A percentile compares a stretch with the other conserved stretches of the same genome.
Evolutionary conservation across 1,284 basidiomycete genomes (phyloP).

Genomic region (Cerrena zonata): DNA sequence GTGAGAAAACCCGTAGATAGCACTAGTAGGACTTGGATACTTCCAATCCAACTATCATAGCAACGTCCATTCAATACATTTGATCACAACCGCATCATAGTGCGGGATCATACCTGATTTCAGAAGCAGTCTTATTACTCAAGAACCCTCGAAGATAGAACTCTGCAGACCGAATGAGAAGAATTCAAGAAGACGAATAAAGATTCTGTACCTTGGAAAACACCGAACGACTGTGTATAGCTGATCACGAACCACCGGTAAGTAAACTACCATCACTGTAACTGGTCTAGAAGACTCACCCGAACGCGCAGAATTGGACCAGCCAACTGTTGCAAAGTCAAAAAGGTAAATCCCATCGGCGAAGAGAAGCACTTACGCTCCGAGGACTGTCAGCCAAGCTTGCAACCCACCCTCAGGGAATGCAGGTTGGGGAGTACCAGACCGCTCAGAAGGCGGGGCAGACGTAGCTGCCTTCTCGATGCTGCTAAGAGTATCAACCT

Average conservation of each 20-base stretch:
- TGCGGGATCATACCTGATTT: conserved; percentile 34
- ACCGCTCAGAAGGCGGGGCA: not conserved
- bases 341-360: not conserved
- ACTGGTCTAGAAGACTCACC: not conserved
- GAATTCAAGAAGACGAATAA: conserved; percentile 10
- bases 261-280: not conserved
- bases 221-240: conserved; percentile 16
- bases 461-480: not conserved
- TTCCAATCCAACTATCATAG: conserved; percentile 33
- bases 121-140: conserved; percentile 36
- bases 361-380: not conserved
- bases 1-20: conserved; percentile 27
- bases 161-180: conserved; percentile 22
- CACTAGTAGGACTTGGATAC: conserved; percentile 30
- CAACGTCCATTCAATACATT: conserved; percentile 17
- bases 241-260: not conserved
- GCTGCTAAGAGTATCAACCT: conserved; percentile 1
- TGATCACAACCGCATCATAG: conserved; percentile 3
- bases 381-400: conserved; percentile 1
- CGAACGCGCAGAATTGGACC: conserved; percentile 6
- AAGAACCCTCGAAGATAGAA: conserved; percentile 43
- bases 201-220: conserved; percentile 19
- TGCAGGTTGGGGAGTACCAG: not conserved
- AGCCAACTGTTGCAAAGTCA: not conserved
- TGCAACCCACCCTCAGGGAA: not conserved